Base-by-base conservation (phyloP, 768 basidiomycete species). In the Mycena galopus region DNA sequence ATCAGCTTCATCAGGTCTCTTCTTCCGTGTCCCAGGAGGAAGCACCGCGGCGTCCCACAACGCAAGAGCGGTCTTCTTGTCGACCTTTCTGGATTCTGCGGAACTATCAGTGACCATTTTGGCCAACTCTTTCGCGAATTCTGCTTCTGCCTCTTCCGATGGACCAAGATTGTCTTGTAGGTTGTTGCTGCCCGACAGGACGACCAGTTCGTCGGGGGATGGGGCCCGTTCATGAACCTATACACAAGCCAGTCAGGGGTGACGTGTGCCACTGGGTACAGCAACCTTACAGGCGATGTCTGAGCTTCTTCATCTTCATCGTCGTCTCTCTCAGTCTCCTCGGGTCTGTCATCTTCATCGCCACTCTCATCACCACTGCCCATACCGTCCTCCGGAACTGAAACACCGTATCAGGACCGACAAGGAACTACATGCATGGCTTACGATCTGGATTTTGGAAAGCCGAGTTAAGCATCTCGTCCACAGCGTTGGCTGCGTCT, bases 111-210 rank as follows among this genome's bases (percentile, higher is more conserved):
- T 96, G 58, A 98, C 91, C 84, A 99, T 91, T 84, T 94, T 98
- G 3, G 97, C 96, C 23, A 99, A 88, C 80, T 99, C 98, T 80
- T 96, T 96, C 11, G 93, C 94, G 78, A 99, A 99, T 37, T 97
- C 97, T 2, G 92, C 94, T 57, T 97, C 94, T 23, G 94, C 96
- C 78, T 97, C 96, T 74, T 95, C 93, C 11, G 93, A 91, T 1
- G 95, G 94, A 9, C 95, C 96, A 47, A 95, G 85, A 67, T 87
- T 85, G 77, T 96, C 95, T 75, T 93, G 90, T 16, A 84, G 78
- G 67, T 82, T 86, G 71, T 85, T 87, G 73, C 83, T 85, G 32
- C 87, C 82, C 32, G 91, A 90, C 37, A 92, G 88, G 51, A 96
- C 86, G 14, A 96, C 88, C 14, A 93, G 89, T 59, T 91, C 83